Percentiles rank a stretch among this genome's conserved stretches.
These are phyloP conservation scores for Curvularia lunata DNA, from an alignment of 2,329 filamentous ascomycete genomes.

Conservation along the genomic window DNA sequence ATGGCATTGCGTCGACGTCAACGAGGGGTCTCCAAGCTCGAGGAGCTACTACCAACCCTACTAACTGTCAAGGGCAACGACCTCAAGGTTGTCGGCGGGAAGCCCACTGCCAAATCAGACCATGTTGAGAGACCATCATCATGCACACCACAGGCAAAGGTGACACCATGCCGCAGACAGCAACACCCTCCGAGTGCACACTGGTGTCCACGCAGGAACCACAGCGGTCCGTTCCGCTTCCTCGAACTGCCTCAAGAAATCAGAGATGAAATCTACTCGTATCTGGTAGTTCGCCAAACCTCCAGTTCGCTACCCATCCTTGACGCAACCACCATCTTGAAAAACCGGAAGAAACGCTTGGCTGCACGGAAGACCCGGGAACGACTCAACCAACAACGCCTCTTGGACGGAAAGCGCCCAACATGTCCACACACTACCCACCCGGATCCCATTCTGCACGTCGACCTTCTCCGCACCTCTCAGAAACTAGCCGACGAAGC, in stretches of 20 bases:
- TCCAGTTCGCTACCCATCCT: conserved; percentile 22
- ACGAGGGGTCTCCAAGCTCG: conserved; percentile 34
- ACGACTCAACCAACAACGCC: conserved; percentile 33
- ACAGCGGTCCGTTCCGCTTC: conserved; percentile 34
- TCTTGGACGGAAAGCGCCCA: conserved; percentile 27
- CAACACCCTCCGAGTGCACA: not conserved
- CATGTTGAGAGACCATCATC: conserved; percentile 4
- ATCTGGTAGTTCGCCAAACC: conserved; percentile 31
- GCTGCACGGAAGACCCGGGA: conserved; percentile 29
- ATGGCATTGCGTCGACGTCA: conserved; percentile 39
- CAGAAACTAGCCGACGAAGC: conserved; percentile 32
- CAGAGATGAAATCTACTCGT: conserved; percentile 39
- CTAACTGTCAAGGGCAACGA: conserved; percentile 10
- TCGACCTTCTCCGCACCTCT: conserved; percentile 33
- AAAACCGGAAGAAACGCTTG: conserved; percentile 34
- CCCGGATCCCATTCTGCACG: conserved; percentile 28
- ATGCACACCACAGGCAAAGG: conserved; percentile 8
- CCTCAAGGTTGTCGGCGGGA: conserved; percentile 1
- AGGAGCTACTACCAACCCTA: conserved; percentile 16
- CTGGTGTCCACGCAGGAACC: conserved; percentile 3
- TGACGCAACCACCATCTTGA: conserved; percentile 35
- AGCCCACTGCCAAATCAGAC: conserved; percentile 4
- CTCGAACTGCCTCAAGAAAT: conserved; percentile 37
- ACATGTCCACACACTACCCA: conserved; percentile 21
- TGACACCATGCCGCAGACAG: conserved; percentile 6